Evolutionary conservation across 352 stramenopile species (phyloP), one percentile per base, ranked within the genome.

Genomic region (Phytophthora multivora): DNA sequence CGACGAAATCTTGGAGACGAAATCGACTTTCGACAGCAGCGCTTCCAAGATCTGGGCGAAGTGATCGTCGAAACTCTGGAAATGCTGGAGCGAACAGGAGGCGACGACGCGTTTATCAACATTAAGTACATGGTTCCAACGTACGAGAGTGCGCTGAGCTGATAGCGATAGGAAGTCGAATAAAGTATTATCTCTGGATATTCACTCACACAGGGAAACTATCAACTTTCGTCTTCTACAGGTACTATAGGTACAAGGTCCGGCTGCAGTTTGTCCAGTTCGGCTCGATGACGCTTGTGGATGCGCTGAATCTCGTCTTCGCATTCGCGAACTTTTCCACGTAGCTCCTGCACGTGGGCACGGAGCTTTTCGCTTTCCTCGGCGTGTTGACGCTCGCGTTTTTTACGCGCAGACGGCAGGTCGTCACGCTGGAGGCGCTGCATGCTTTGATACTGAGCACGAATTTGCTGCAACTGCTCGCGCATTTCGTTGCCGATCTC

Each of bases 51-150:
- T 57, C 48, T 97, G 10, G 85, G 90, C 23, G 88, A 95, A 33
- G 75, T 95, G 52, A 88, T 98, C 42, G 59, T 83, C 11, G 81
- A 97, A 63, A 98, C 92, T 28, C 77, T 98, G 16, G 86, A 97
- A 63, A 42, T 96, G 9, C 64, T 98, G 10, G 92, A 98, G 53
- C 71, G 51, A 21, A 83, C 83, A 30, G 92, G 92, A 18, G 92
- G 92, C 7, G 72, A 90, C 1, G 87, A 98, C 49, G 92, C 92
- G 8, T 97, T 90, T 63, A 82, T 97, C 26, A 97, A 98, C 76
- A 98, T 98, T 71, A 99, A 99, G 77, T 98, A 98, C 65, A 95
- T 98, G 76, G 86, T 98, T 7, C 96, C 96, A 18, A 97, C 96
- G 16, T 99, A 98, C 77, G 90, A 98, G 51, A 71, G 59, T 31